These are phyloP conservation scores for Raphanus raphanistrum DNA, from an alignment of 345 rosid species.

Conservation along the genomic window DNA sequence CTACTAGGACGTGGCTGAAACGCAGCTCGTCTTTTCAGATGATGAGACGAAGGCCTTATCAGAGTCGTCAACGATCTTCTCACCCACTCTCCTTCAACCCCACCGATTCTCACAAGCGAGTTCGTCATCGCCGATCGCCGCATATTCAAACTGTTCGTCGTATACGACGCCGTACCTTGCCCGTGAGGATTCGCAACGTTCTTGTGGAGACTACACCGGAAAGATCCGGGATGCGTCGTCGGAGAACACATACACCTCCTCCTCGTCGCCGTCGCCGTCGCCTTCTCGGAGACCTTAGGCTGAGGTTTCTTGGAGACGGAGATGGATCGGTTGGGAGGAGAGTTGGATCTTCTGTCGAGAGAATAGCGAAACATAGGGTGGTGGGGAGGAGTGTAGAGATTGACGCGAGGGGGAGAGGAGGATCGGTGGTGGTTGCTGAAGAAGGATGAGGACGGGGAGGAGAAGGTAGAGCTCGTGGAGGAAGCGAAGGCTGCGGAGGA, in stretches of 20 bases:
- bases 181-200: conserved; percentile 37
- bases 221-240: conserved; percentile 81
- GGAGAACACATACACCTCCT: conserved; percentile 87
- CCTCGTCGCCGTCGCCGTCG: conserved; percentile 15
- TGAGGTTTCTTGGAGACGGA: conserved; percentile 45
- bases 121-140: conserved; percentile 88
- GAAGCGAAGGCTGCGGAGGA: conserved; percentile 39
- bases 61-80: conserved; percentile 78
- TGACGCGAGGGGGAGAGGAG: conserved; percentile 39
- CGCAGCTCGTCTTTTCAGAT: conserved; percentile 58
- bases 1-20: conserved; percentile 74
- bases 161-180: conserved; percentile 43
- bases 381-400: conserved; percentile 4
- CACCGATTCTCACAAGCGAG: conserved; percentile 83
- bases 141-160: conserved; percentile 71
- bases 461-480: conserved; percentile 37
- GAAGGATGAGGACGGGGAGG: conserved; percentile 34
- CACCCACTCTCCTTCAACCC: conserved; percentile 92
- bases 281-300: conserved; percentile 39
- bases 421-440: conserved; percentile 34
- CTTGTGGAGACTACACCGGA: conserved; percentile 73
- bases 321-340: conserved; percentile 50
- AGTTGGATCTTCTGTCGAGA: conserved; percentile 40
- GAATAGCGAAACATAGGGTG: conserved; percentile 25
- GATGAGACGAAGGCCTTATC: conserved; percentile 91